Evolutionary conservation across 2,329 filamentous ascomycete genomes (phyloP).

Genomic region (Alternaria brassicicola): DNA sequence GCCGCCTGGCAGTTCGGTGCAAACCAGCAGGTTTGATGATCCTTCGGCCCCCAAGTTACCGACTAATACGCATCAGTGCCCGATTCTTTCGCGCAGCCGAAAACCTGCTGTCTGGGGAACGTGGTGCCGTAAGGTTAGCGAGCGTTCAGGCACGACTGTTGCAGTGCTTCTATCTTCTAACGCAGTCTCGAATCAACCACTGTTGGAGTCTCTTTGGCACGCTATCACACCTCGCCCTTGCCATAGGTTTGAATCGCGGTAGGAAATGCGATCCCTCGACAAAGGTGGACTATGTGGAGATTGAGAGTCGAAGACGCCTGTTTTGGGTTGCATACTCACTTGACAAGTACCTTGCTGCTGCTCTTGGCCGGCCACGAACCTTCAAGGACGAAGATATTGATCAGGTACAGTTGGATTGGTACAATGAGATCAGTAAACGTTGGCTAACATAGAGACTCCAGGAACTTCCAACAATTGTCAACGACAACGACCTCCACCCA

Average conservation of each 20-base stretch:
- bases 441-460: slow-evolving; percentile 20
- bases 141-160: slow-evolving; percentile 64
- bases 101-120: slow-evolving; percentile 56
- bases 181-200: slow-evolving; percentile 65
- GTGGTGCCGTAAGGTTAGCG: slow-evolving; percentile 60
- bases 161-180: slow-evolving; percentile 64
- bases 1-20: slow-evolving; percentile 33
- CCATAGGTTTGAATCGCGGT: slow-evolving; percentile 53
- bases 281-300: slow-evolving; percentile 53
- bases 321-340: slow-evolving; percentile 69
- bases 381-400: slow-evolving; percentile 70
- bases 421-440: not conserved
- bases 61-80: slow-evolving; percentile 31
- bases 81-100: slow-evolving; percentile 54
- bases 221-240: slow-evolving; percentile 59
- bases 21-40: slow-evolving; percentile 32
- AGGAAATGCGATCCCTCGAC: slow-evolving; percentile 40
- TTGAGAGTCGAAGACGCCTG: slow-evolving; percentile 62
- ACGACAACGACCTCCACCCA: slow-evolving; percentile 41
- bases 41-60: too few relatives aligned
- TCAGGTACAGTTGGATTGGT: slow-evolving; percentile 53
- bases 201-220: slow-evolving; percentile 67
- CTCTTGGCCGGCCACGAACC: slow-evolving; percentile 65
- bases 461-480: slow-evolving; percentile 45
- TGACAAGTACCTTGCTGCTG: slow-evolving; percentile 68